Percentiles rank a stretch among this genome's conserved stretches.
These are phyloP conservation scores for Phialophora tarda DNA, from an alignment of 2,329 filamentous ascomycete genomes.

Conservation along the genomic window DNA sequence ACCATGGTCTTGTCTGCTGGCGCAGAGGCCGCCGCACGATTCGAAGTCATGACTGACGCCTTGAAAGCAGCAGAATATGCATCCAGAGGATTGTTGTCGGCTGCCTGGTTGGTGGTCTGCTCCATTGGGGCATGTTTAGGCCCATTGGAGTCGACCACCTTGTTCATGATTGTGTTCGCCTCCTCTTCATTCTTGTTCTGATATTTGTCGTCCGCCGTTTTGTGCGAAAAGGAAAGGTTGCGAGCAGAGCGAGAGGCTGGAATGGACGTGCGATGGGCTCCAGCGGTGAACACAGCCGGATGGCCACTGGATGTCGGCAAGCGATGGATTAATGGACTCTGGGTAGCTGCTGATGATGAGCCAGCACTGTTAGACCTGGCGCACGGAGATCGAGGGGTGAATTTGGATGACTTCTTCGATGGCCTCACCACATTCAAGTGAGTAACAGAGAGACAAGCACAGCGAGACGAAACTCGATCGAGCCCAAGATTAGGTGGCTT, in stretches of 20 bases:
- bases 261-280: constrained; percentile 7
- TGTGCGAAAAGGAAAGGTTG: constrained; percentile 33
- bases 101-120: constrained; percentile 13
- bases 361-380: constrained; percentile 2
- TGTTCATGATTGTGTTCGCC: constrained; percentile 31
- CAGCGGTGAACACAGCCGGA: constrained; percentile 24
- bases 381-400: constrained; percentile 15
- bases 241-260: constrained; percentile 33
- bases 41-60: constrained; percentile 18
- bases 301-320: constrained; percentile 2
- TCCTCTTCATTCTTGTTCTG: constrained; percentile 35
- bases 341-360: constrained; percentile 7
- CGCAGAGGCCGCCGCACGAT: neutral
- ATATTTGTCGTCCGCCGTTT: constrained; percentile 33
- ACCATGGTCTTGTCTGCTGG: constrained; percentile 43
- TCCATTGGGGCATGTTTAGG: constrained; percentile 25
- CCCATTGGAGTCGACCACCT: constrained; percentile 24
- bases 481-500: neutral
- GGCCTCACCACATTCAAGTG: constrained; percentile 22
- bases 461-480: constrained; percentile 12
- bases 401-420: constrained; percentile 22
- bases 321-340: constrained; percentile 11
- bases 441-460: neutral
- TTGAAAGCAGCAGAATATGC: constrained; percentile 15
- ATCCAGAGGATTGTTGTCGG: constrained; percentile 11